phyloP scores from a whole-genome alignment of 2,329 filamentous ascomycete genomes.

The Hortaea sp. region DNA sequence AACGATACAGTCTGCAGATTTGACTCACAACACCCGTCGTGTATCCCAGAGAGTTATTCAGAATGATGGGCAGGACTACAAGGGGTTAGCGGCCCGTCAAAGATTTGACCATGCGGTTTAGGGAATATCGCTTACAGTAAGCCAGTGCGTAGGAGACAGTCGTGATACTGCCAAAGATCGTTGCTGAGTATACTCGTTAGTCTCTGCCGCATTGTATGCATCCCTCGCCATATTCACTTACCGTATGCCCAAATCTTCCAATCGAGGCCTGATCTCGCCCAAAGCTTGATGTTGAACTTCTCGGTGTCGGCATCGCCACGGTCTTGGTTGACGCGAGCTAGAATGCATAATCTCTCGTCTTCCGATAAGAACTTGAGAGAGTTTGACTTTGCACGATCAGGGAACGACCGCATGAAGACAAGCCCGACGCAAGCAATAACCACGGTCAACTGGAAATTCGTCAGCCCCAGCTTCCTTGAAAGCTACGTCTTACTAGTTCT shows the following conservation, averaged over 20 bases:
- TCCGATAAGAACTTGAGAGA: slow-evolving; percentile 28
- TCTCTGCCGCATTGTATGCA: too few relatives aligned
- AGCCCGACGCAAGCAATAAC: neutral
- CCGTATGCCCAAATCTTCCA: slow-evolving; percentile 42
- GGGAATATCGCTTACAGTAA: slow-evolving; percentile 48
- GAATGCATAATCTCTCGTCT: slow-evolving; percentile 36
- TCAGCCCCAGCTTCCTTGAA: too few relatives aligned
- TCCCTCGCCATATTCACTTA: too few relatives aligned
- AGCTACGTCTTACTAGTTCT: too few relatives aligned
- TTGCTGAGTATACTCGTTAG: neutral
- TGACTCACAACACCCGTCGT: slow-evolving; percentile 5
- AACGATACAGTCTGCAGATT: too few relatives aligned
- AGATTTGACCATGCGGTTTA: too few relatives aligned
- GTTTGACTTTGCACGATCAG: neutral
- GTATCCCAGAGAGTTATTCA: slow-evolving; percentile 24
- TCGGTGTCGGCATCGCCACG: slow-evolving; percentile 39
- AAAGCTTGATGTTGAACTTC: slow-evolving; percentile 38
- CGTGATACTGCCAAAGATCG: slow-evolving; percentile 53
- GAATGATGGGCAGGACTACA: neutral
- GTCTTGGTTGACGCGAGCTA: slow-evolving; percentile 41
- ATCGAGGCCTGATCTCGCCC: slow-evolving; percentile 38
- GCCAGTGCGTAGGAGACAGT: slow-evolving; percentile 65
- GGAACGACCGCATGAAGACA: neutral
- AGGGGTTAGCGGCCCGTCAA: too few relatives aligned
- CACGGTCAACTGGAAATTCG: neutral